phyloP scores from a whole-genome alignment of 805 yeast species.

The Sugiyamaella mastotermitis region DNA sequence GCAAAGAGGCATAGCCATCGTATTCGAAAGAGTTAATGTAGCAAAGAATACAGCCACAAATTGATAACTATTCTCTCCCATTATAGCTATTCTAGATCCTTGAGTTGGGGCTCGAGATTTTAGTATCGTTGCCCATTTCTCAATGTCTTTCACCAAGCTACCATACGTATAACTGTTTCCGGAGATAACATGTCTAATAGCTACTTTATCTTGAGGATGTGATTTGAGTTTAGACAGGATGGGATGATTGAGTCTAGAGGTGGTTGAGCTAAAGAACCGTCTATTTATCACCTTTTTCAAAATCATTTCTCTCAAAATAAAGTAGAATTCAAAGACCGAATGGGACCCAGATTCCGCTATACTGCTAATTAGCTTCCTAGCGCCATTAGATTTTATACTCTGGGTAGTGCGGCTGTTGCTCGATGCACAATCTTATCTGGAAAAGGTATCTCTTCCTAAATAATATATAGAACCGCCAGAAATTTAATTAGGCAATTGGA shows the following conservation, averaged over 20 bases:
- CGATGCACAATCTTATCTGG: too few species aligned
- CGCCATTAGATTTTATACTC: too few species aligned
- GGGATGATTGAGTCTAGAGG: too few species aligned
- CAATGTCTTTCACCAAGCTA: slow-evolving; percentile 24
- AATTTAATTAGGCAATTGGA: too few species aligned
- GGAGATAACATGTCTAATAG: slow-evolving; percentile 27
- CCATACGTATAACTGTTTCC: slow-evolving; percentile 27
- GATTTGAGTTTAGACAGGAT: slow-evolving; percentile 17
- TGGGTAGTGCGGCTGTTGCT: too few species aligned
- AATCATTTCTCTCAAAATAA: too few species aligned
- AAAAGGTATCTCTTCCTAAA: too few species aligned
- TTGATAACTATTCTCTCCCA: slow-evolving; percentile 32
- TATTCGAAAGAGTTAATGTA: slow-evolving; percentile 24
- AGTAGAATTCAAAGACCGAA: too few species aligned
- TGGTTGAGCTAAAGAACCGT: slow-evolving; percentile 3
- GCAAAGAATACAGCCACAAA: slow-evolving; percentile 26
- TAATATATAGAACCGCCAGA: too few species aligned
- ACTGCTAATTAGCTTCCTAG: too few species aligned
- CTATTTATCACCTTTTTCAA: too few species aligned
- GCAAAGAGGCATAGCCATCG: slow-evolving; percentile 30
- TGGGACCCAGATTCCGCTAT: too few species aligned
- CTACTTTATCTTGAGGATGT: slow-evolving; percentile 24
- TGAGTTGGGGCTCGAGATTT: slow-evolving; percentile 3
- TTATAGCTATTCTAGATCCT: slow-evolving; percentile 27
- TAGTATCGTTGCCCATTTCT: slow-evolving; percentile 22